Evolutionary conservation across 441 rosid species (phyloP), one percentile per base, ranked within the genome.

Genomic region (Adansonia grandidieri): DNA sequence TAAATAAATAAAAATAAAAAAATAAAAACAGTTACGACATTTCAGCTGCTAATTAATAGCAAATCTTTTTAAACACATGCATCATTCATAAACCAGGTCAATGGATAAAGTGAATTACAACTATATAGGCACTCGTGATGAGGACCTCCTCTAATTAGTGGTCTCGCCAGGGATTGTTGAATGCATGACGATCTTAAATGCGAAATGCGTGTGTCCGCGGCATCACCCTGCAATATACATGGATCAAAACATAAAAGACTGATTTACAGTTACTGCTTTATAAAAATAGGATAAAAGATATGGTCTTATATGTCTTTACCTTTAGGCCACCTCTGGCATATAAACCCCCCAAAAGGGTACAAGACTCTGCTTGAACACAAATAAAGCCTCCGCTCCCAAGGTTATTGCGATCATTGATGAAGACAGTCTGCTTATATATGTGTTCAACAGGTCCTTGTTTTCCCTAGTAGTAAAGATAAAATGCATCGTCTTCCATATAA

Each of bases 391-490:
- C 97, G 87, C 92, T 97, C 86, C 93, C 97, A 75, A 91, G 91
- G 81, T 93, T 95, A 83, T 89, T 95, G 6, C 95, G 96, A 78
- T 93, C 98, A 79, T 85, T 82, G 62, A 95, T 82, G 79, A 96
- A 96, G 75, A 96, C 79, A 57, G 92, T 82, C 73, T 90, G 92
- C 81, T 85, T 91, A 73, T 79, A 93, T 75, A 93, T 89, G 85
- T 93, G 98, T 82, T 85, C 95, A 51, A 92, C 97, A 14, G 97
- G 94, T 79, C 98, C 98, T 91, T 91, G 98, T 78, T 90, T 94
- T 58, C 97, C 99, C 98, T 96, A 54, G 73, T n/a, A 82, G 32
- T 22, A 14, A 17, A 48, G 65, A 40, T n/a, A 42, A 61, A 67
- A 44, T 51, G 54, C 47, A 24, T 62, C 45, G 62, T 70, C 20